Conservation (phyloP, 1,284 basidiomycete species). For the Malassezia yamatoensis region DNA sequence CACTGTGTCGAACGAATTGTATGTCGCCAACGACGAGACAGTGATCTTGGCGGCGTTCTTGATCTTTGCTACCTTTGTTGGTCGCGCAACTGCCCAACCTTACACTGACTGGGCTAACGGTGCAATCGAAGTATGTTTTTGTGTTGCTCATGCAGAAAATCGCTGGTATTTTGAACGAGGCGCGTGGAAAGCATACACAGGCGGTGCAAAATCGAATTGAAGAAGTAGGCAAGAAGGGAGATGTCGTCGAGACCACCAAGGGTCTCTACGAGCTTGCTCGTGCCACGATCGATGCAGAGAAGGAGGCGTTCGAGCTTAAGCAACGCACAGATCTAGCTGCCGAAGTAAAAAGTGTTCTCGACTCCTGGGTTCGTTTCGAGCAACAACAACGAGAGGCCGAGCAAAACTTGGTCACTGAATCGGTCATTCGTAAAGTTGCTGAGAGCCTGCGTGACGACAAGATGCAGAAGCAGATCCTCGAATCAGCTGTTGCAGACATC, state of each 20-base stretch:
- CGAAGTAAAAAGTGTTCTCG: slow-evolving; percentile 87
- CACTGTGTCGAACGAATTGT: slow-evolving; percentile 93
- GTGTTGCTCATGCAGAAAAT: slow-evolving; percentile 53
- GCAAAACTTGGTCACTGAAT: slow-evolving; percentile 78
- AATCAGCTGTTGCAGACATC: slow-evolving; percentile 74
- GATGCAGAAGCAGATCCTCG: slow-evolving; percentile 81
- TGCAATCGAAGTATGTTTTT: slow-evolving; percentile 27
- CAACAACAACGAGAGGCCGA: slow-evolving; percentile 92
- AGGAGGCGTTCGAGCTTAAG: slow-evolving; percentile 76
- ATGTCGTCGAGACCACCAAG: slow-evolving; percentile 80
- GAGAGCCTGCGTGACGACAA: slow-evolving; percentile 76
- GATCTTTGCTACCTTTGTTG: slow-evolving; percentile 70
- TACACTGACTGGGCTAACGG: slow-evolving; percentile 77
- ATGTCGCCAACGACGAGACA: slow-evolving; percentile 77
- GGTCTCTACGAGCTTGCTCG: slow-evolving; percentile 85
- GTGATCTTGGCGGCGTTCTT: slow-evolving; percentile 65
- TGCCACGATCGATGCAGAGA: slow-evolving; percentile 86
- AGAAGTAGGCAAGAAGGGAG: slow-evolving; percentile 82
- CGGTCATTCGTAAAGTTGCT: slow-evolving; percentile 75
- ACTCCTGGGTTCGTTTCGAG: slow-evolving; percentile 96
- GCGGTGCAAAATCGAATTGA: slow-evolving; percentile 86
- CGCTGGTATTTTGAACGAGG: slow-evolving; percentile 67
- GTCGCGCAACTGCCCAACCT: slow-evolving; percentile 66
- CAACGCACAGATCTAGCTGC: slow-evolving; percentile 77
- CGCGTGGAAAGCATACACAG: slow-evolving; percentile 80